Evolutionary conservation across 140 eudicot species (phyloP), one percentile per base, ranked within the genome.

Genomic region (Erigeron philadelphicus): DNA sequence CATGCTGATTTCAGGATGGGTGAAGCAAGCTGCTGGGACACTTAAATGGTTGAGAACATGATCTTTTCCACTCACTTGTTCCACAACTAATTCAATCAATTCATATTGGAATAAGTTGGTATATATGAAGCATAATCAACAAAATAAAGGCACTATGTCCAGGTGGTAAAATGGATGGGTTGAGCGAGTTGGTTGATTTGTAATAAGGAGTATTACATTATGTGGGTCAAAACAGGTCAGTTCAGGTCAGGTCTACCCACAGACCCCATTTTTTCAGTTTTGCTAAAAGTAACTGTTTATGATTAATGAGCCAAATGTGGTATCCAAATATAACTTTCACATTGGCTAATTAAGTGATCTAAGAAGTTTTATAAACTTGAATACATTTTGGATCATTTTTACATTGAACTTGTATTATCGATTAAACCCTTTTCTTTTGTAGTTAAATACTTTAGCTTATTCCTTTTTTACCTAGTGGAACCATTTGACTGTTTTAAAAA

Each of bases 1-100:
- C 96, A 93, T 89, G 68, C 96, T 89, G 71, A 93, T 93, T 78
- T 93, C 98, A 17, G 96, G 98, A 80, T 93, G 98, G 41, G 98
- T 93, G 77, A 81, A 84, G 68, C 83, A 84, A 35, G 85, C 83
- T 49, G 89, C 85, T 0, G 88, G 86, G 68, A 81, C 54, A 67
- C 86, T 80, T 75, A 84, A 61, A 78, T 75, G 86, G 67, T 84
- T 81, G 67, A 80, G 82, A 72, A 84, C 83, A 18, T 81, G 94
- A 78, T 89, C 96, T 18, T 80, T 86, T 70, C 98, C 98, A 15
- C 78, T 75, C 15, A 93, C 86, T 84, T 93, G 98, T 61, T 93
- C 98, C 62, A 93, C 98, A 81, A 93, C 98, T 93, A 57, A 55
- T 61, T 73, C 60, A 61, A 67, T 43, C 42, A 40, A 49, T 60